These are phyloP conservation scores for Alloteropsis semialata DNA, from an alignment of 176 grass and related monocot species.

Conservation along the genomic window DNA sequence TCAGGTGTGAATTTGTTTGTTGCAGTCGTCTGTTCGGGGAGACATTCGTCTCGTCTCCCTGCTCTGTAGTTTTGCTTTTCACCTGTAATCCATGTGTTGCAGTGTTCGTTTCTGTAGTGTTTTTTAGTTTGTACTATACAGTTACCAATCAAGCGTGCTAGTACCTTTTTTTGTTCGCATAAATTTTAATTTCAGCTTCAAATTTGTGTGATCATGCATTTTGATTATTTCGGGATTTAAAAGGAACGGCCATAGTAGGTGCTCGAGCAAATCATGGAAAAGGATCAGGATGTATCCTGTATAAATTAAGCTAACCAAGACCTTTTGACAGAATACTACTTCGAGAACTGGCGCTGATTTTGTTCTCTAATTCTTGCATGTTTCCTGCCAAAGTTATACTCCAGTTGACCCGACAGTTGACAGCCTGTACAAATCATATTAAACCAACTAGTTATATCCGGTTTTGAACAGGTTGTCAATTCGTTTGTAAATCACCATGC, in stretches of 20 bases:
- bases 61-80: constrained; percentile 5
- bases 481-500: no score
- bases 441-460: no score
- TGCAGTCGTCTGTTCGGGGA: neutral
- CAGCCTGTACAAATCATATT: neutral
- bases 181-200: neutral
- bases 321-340: constrained; percentile 18
- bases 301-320: constrained; percentile 15
- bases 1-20: constrained; percentile 2
- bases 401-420: neutral
- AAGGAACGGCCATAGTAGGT: neutral
- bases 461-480: no score
- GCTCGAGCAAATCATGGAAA: constrained; percentile 15
- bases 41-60: constrained; percentile 42
- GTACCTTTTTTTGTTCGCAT: constrained; percentile 10
- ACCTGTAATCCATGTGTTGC: neutral
- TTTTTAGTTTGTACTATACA: neutral
- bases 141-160: neutral
- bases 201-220: neutral
- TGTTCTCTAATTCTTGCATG: constrained; percentile 25
- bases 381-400: constrained; percentile 21
- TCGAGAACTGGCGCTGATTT: constrained; percentile 29
- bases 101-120: neutral
- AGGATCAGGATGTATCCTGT: neutral
- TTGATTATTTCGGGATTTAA: neutral